Conservation (phyloP, 129 eudicot species). For the Lactuca saligna region DNA sequence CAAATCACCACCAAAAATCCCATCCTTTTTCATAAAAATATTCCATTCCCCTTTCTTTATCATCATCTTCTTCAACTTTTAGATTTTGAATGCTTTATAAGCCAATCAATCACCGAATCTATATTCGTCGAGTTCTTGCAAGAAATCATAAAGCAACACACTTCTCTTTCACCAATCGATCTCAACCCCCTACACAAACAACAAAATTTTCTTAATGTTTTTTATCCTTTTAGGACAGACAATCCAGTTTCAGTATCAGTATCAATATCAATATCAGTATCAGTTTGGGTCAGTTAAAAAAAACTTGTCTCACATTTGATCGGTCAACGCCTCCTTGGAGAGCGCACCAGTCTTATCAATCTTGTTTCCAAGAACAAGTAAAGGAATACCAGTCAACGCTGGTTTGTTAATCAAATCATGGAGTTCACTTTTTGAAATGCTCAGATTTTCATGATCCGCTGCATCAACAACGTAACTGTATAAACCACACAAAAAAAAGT, state of each 20-base stretch:
- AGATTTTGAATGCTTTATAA: constrained; percentile 52
- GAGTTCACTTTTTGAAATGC: constrained; percentile 65
- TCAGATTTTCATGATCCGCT: constrained; percentile 73
- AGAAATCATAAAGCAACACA: constrained; percentile 86
- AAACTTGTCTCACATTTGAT: not conserved
- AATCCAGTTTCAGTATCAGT: too few relatives aligned
- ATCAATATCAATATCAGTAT: too few relatives aligned
- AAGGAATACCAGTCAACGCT: constrained; percentile 66
- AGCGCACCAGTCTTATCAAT: constrained; percentile 41
- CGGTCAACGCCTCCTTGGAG: not conserved
- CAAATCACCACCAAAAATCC: not conserved
- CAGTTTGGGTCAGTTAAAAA: too few relatives aligned
- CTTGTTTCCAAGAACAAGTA: constrained; percentile 71
- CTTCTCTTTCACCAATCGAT: constrained; percentile 70
- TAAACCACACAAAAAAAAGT: not conserved
- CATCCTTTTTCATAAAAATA: not conserved
- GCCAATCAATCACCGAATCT: constrained; percentile 81
- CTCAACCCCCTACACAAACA: constrained; percentile 55
- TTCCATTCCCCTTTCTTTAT: not conserved
- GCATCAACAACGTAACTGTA: constrained; percentile 83
- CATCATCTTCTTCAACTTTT: not conserved
- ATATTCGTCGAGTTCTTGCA: constrained; percentile 92
- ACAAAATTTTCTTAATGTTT: too few relatives aligned
- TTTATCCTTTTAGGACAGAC: too few relatives aligned
- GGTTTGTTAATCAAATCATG: constrained; percentile 70